A percentile compares a stretch with the other conserved stretches of the same genome.
These are phyloP conservation scores for Tetrahymena elliotti DNA, from an alignment of 73 alveolate species.

Conservation along the genomic window DNA sequence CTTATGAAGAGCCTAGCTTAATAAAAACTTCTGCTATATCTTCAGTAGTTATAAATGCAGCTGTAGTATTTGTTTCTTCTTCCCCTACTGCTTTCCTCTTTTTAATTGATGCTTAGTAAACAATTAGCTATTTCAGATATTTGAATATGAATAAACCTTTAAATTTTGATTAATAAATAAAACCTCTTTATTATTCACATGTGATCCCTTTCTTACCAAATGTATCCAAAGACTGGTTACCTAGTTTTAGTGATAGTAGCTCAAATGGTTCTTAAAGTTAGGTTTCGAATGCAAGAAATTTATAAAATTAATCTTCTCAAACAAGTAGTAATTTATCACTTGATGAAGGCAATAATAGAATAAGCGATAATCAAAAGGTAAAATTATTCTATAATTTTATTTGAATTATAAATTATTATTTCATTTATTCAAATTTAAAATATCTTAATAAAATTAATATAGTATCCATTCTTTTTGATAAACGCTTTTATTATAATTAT, in stretches of 20 bases:
- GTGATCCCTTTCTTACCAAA: not conserved
- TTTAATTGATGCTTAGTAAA: not conserved
- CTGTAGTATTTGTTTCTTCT: not conserved
- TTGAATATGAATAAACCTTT: not conserved
- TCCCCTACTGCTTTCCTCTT: not conserved
- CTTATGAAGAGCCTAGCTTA: not conserved
- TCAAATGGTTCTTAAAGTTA: not conserved
- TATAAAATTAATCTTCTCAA: not conserved
- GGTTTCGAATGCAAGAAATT: not conserved
- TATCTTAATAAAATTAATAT: not conserved
- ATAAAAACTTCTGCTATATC: not conserved
- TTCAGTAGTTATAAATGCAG: not conserved
- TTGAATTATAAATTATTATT: not conserved
- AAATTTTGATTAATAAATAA: not conserved
- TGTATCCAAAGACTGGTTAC: not conserved
- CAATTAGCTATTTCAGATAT: not conserved
- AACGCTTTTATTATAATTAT: not conserved
- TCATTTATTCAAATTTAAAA: not conserved
- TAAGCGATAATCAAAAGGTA: not conserved
- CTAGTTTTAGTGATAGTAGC: not conserved
- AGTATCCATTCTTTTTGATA: not conserved
- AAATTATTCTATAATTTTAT: not conserved
- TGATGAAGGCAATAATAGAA: not conserved
- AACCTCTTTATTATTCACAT: not conserved
- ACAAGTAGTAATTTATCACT: not conserved